phyloP scores from a whole-genome alignment of 106 monocot species.

The Posidonia australis region DNA sequence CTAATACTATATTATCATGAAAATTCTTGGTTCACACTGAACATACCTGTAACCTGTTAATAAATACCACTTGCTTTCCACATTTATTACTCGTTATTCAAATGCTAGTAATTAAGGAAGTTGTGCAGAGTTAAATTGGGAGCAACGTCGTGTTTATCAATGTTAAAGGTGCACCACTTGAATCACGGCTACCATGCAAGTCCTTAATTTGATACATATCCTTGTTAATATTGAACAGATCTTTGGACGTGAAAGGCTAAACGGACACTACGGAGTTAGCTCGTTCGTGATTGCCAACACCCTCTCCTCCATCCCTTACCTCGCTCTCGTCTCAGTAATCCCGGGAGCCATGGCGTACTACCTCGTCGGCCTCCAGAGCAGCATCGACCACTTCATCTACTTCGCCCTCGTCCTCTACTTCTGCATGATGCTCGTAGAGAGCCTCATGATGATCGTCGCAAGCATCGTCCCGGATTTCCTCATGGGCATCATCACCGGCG shows the following conservation, averaged over 20 bases:
- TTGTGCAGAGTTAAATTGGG: no score
- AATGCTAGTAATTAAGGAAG: no score
- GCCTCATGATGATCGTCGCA: slow-evolving; percentile 92
- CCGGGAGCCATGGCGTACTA: slow-evolving; percentile 79
- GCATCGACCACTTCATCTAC: slow-evolving; percentile 47
- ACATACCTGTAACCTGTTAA: no score
- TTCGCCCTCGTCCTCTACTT: slow-evolving; percentile 51
- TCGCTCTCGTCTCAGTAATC: slow-evolving; percentile 44
- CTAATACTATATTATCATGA: no score
- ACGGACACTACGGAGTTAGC: slow-evolving; percentile 60
- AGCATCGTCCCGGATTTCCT: slow-evolving; percentile 69
- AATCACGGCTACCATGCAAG: no score
- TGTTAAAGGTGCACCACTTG: no score
- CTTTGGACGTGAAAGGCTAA: slow-evolving; percentile 54
- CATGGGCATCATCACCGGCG: slow-evolving; percentile 84
- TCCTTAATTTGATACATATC: no score
- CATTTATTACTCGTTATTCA: no score
- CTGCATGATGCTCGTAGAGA: slow-evolving; percentile 69
- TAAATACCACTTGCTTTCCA: no score
- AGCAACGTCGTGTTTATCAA: no score
- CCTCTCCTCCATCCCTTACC: slow-evolving; percentile 49
- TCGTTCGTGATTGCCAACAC: slow-evolving; percentile 46
- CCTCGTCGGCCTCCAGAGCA: slow-evolving; percentile 41
- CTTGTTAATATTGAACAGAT: slow-evolving; percentile 44
- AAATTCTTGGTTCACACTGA: no score